A percentile compares a stretch with the other conserved stretches of the same genome.
phyloP scores from a whole-genome alignment of 2,329 filamentous ascomycete species.

The Daldinia sp. region DNA sequence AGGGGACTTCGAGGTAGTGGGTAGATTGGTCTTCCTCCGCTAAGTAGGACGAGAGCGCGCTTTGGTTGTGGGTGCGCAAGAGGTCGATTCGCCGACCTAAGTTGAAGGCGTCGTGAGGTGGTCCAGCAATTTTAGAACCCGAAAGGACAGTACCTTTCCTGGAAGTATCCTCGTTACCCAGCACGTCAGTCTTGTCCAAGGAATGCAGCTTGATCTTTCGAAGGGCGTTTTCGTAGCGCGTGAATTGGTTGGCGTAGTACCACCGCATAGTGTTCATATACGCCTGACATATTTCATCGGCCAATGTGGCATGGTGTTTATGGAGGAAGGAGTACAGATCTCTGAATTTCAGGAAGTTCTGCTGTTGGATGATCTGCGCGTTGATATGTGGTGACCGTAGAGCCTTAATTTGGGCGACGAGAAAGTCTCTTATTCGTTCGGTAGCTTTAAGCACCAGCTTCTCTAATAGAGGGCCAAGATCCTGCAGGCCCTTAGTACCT shows the following conservation, averaged over 20 bases:
- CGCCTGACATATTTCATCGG: conserved; percentile 89
- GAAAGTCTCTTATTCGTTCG: conserved; percentile 92
- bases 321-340: conserved; percentile 89
- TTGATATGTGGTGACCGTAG: conserved; percentile 96
- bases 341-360: conserved; percentile 88
- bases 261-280: conserved; percentile 99
- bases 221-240: conserved; percentile 84
- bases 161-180: conserved; percentile 81
- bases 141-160: conserved; percentile 72
- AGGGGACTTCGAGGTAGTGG: conserved; percentile 90
- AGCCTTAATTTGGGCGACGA: conserved; percentile 94
- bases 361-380: conserved; percentile 95
- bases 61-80: conserved; percentile 77
- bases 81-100: conserved; percentile 88
- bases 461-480: conserved; percentile 85
- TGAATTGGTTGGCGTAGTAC: conserved; percentile 96
- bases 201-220: conserved; percentile 86
- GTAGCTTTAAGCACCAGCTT: conserved; percentile 91
- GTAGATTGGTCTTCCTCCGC: conserved; percentile 89
- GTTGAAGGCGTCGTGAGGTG: conserved; percentile 87
- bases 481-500: conserved; percentile 80
- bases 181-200: conserved; percentile 84
- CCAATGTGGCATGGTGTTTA: conserved; percentile 83
- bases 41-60: conserved; percentile 86
- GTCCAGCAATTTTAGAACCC: conserved; percentile 62